Evolutionary conservation across 495 filamentous ascomycete genomes (phyloP).

Genomic region (Thermothielavioides terrestris): DNA sequence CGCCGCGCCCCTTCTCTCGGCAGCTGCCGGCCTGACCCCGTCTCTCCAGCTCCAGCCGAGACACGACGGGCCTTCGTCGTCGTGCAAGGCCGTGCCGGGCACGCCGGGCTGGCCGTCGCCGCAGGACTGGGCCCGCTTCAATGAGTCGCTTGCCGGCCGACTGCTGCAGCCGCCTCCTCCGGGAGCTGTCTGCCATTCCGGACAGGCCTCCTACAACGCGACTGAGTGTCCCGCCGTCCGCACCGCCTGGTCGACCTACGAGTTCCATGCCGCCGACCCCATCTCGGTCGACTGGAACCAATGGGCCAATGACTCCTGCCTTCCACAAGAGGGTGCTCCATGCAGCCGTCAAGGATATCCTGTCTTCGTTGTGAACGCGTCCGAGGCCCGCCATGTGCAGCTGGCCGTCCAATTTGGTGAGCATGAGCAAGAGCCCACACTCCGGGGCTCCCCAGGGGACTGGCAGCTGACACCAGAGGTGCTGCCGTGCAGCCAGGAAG

Average conservation of each 20-base stretch:
- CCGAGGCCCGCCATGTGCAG: constrained; percentile 33
- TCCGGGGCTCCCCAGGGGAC: not conserved
- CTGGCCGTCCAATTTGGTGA: constrained; percentile 35
- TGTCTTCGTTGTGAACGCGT: constrained; percentile 41
- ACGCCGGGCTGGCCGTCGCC: constrained; percentile 27
- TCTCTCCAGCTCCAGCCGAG: not conserved
- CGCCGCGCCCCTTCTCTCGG: not conserved
- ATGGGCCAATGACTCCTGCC: constrained; percentile 38
- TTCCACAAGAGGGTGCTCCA: constrained; percentile 29
- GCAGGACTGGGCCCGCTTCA: constrained; percentile 24
- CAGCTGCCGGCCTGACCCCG: not conserved
- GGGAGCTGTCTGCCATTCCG: constrained; percentile 47
- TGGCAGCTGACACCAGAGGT: not conserved
- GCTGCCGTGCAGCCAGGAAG: constrained; percentile 24
- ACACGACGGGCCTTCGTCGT: constrained; percentile 3
- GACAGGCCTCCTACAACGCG: constrained; percentile 27
- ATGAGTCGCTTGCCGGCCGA: constrained; percentile 36
- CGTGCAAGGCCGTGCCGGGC: constrained; percentile 29
- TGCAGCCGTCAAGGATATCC: constrained; percentile 39
- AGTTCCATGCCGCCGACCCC: constrained; percentile 31
- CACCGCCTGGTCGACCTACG: constrained; percentile 26
- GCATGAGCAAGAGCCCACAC: too few species aligned
- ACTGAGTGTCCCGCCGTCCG: constrained; percentile 26
- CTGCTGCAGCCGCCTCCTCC: constrained; percentile 45
- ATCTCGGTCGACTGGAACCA: constrained; percentile 35